Conservation (phyloP, 345 rosid genomes). For the Heritiera littoralis region DNA sequence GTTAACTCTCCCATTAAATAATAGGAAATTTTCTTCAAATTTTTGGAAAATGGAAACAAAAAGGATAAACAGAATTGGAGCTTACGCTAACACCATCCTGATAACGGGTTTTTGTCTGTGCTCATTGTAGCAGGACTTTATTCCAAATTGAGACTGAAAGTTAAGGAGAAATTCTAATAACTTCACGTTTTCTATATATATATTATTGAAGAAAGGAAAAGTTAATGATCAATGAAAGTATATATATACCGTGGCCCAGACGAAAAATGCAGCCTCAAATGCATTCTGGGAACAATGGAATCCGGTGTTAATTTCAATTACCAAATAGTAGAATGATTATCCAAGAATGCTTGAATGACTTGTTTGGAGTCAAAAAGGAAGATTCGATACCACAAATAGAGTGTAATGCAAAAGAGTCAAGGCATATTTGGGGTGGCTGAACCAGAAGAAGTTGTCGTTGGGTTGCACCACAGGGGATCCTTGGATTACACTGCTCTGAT, state of each 20-base stretch:
- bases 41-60: neutral
- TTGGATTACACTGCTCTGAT: constrained; percentile 36
- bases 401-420: constrained; percentile 50
- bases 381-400: constrained; percentile 42
- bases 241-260: constrained; percentile 66
- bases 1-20: neutral
- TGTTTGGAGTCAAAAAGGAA: neutral
- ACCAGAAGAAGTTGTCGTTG: constrained; percentile 60
- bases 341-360: neutral
- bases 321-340: neutral
- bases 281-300: constrained; percentile 57
- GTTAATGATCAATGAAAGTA: neutral
- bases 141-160: constrained; percentile 50
- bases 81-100: constrained; percentile 72
- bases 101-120: constrained; percentile 35
- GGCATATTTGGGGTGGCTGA: constrained; percentile 43
- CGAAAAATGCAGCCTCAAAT: constrained; percentile 67
- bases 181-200: neutral
- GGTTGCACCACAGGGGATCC: constrained; percentile 57
- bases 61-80: constrained; percentile 9
- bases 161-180: neutral
- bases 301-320: neutral
- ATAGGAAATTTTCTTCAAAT: neutral
- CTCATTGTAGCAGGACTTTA: constrained; percentile 66
- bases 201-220: neutral